Base-by-base conservation (phyloP, 768 basidiomycete genomes). In the Macrolepiota fuliginosa region DNA sequence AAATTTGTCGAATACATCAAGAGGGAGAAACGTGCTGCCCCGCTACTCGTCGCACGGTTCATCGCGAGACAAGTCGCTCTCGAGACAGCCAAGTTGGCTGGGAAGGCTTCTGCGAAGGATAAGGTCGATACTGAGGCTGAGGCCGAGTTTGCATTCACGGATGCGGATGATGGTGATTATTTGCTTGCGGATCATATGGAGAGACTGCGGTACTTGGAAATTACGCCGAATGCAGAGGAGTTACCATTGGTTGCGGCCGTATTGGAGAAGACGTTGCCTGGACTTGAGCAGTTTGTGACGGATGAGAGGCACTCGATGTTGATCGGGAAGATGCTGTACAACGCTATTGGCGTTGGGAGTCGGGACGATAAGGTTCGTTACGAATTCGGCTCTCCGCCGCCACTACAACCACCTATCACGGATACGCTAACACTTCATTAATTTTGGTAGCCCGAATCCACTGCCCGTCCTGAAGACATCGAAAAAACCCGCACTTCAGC, bases 401-500 rank as follows among this genome's bases (percentile, higher is more conserved):
- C 64, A 39, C 53, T 50, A 36, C 47, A 45, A n/a, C n/a, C n/a
- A n/a, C n/a, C n/a, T n/a, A n/a, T n/a, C n/a, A n/a, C n/a, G n/a
- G n/a, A n/a, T n/a, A n/a, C n/a, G n/a, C n/a, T 25, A 63, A 10
- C 22, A n/a, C n/a, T n/a, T 45, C 17, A 54, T 53, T n/a, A 36
- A 25, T 47, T n/a, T 36, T 51, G 29, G 12, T 49, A 91, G 89
- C 87, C 89, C 17, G 65, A 67, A 45, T 74, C 82, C 6, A 71
- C 70, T 1, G 78, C 73, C 47, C 83, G 86, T 29, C 87, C 88
- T 1, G 92, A 93, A 72, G 83, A 90, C 47, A 70, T 82, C 24
- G 91, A 93, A 70, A 81, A 81, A 71, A 89, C 91, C 2, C 86
- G 92, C 57, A 92, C 90, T 6, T 88, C 91, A 2, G 78, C 82